Conservation (phyloP, 192 early-diverging fungal species). For the Coemansia sp. region DNA sequence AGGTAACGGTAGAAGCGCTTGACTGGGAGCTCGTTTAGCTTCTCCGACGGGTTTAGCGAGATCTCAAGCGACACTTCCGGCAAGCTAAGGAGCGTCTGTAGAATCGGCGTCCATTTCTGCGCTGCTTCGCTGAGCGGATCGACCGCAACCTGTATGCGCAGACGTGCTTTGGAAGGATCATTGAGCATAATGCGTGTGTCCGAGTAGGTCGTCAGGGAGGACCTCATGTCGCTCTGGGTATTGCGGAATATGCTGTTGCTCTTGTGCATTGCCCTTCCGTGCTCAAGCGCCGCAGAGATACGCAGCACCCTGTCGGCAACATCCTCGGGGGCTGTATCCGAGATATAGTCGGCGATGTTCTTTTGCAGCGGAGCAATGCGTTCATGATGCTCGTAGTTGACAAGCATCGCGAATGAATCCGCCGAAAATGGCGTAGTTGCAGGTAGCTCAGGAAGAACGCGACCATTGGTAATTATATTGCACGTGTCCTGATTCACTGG, state of each 20-base stretch:
- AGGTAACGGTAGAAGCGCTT: slow-evolving; percentile 92
- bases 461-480: slow-evolving; percentile 63
- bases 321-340: not conserved
- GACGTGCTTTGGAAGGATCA: slow-evolving; percentile 17
- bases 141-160: slow-evolving; percentile 59
- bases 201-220: not conserved
- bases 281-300: slow-evolving; percentile 14
- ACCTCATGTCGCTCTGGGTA: not conserved
- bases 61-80: slow-evolving; percentile 67
- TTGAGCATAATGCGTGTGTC: slow-evolving; percentile 13
- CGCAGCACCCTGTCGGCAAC: not conserved
- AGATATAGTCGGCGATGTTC: slow-evolving; percentile 14
- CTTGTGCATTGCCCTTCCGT: slow-evolving; percentile 18
- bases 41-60: slow-evolving; percentile 61
- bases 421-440: slow-evolving; percentile 40
- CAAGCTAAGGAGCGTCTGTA: slow-evolving; percentile 66
- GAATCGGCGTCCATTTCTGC: slow-evolving; percentile 74
- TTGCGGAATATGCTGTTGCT: slow-evolving; percentile 24
- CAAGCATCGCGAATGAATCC: slow-evolving; percentile 63
- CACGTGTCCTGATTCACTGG: slow-evolving; percentile 17
- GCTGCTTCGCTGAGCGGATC: slow-evolving; percentile 78
- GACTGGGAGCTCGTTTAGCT: slow-evolving; percentile 68
- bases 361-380: slow-evolving; percentile 45
- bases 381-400: slow-evolving; percentile 57
- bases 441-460: slow-evolving; percentile 56